Percentiles rank a stretch among this genome's conserved stretches.
Evolutionary conservation across 73 alveolate species (phyloP).

Genomic region (Blepharisma japonicum): DNA sequence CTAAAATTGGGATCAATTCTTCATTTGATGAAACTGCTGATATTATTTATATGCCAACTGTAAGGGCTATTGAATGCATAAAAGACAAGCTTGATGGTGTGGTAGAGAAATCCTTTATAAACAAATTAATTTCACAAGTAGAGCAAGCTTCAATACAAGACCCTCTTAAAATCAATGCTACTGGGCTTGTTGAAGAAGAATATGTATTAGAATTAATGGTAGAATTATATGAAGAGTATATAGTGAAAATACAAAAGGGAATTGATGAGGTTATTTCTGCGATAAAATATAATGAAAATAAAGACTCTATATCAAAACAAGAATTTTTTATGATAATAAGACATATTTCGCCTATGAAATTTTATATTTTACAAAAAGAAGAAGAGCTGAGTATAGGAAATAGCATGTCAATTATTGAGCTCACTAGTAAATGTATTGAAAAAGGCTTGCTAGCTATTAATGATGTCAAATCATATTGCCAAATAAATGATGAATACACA

Average conservation of each 20-base stretch:
- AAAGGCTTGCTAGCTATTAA: not conserved
- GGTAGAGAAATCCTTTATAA: not conserved
- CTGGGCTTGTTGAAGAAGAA: constrained; percentile 10
- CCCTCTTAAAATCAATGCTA: constrained; percentile 12
- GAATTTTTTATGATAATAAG: not conserved
- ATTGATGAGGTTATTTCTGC: not conserved
- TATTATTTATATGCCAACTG: not conserved
- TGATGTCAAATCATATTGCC: too few species aligned
- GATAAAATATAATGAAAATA: not conserved
- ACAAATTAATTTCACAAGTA: not conserved
- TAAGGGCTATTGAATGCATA: not conserved
- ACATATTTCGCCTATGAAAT: not conserved
- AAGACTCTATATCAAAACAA: not conserved
- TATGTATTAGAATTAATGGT: not conserved
- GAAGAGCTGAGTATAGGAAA: not conserved
- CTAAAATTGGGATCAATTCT: constrained; percentile 2
- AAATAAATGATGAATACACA: not conserved
- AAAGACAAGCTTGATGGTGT: constrained; percentile 9
- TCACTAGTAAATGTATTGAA: not conserved
- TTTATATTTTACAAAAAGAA: not conserved
- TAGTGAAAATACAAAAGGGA: not conserved
- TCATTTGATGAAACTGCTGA: constrained; percentile 12
- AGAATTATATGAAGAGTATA: constrained; percentile 15
- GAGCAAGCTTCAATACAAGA: constrained; percentile 6
- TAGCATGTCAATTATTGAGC: not conserved